Conservation (phyloP, 768 basidiomycete species). For the Naganishia friedmannii region DNA sequence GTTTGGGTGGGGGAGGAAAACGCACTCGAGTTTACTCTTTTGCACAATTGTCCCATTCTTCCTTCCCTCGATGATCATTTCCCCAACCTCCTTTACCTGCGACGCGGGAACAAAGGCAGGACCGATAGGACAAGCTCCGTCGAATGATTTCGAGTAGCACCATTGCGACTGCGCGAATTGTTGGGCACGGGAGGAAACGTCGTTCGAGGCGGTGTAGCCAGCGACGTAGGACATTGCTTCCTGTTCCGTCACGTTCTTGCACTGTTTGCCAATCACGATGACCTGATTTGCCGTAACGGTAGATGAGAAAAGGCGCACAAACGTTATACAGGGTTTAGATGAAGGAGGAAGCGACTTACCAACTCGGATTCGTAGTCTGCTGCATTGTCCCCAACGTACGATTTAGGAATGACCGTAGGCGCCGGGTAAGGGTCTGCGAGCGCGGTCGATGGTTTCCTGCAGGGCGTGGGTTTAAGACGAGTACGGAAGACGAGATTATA, state of each 20-base stretch:
- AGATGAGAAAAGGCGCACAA: conserved; percentile 5
- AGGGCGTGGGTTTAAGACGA: not conserved
- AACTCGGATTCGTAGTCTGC: conserved; percentile 52
- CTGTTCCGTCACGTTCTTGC: conserved; percentile 72
- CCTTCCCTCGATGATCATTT: conserved; percentile 61
- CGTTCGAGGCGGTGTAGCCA: conserved; percentile 49
- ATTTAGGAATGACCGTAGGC: conserved; percentile 41
- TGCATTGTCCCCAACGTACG: conserved; percentile 35
- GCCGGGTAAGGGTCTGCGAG: conserved; percentile 47
- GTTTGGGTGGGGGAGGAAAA: conserved; percentile 22
- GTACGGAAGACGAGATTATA: not conserved
- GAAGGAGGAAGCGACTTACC: conserved; percentile 11
- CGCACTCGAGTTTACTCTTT: conserved; percentile 74
- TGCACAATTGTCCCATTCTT: conserved; percentile 70
- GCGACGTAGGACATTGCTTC: conserved; percentile 79
- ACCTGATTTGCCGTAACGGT: not conserved
- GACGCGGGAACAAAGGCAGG: conserved; percentile 72
- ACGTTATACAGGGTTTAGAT: not conserved
- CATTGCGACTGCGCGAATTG: conserved; percentile 80
- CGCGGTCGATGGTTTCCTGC: conserved; percentile 46
- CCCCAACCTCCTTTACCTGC: conserved; percentile 66
- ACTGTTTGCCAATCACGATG: conserved; percentile 76
- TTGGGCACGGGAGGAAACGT: conserved; percentile 74
- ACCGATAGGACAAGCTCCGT: conserved; percentile 68
- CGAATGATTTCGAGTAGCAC: conserved; percentile 83